Evolutionary conservation across 805 yeast species (phyloP).

Genomic region (Starmera amethionina): DNA sequence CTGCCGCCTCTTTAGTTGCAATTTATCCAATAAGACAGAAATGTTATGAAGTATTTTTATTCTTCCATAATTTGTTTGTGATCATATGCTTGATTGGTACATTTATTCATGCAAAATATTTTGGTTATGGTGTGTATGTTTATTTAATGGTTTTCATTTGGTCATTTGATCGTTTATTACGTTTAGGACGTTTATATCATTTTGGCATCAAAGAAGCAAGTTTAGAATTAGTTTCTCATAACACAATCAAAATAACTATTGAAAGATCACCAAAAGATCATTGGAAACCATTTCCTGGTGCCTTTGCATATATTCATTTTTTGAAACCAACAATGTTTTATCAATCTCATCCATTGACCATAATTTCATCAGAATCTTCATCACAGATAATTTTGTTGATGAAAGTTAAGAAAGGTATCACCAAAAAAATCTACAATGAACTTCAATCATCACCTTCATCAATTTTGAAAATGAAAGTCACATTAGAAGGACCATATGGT

Average conservation of each 20-base stretch:
- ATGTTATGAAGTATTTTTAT: slow-evolving; percentile 52
- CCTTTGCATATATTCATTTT: slow-evolving; percentile 48
- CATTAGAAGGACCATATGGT: slow-evolving; percentile 61
- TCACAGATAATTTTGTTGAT: too few relatives aligned
- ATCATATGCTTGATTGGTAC: slow-evolving; percentile 40
- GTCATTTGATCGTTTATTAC: slow-evolving; percentile 37
- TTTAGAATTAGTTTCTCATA: slow-evolving; percentile 23
- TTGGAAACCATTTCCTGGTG: slow-evolving; percentile 47
- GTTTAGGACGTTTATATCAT: slow-evolving; percentile 26
- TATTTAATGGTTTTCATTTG: slow-evolving; percentile 23
- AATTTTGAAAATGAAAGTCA: slow-evolving; percentile 22
- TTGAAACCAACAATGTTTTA: slow-evolving; percentile 41
- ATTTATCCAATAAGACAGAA: slow-evolving; percentile 37
- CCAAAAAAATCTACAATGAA: slow-evolving; percentile 29
- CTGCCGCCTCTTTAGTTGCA: slow-evolving; percentile 9
- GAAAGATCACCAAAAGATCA: slow-evolving; percentile 26
- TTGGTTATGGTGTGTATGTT: slow-evolving; percentile 37
- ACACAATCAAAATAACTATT: slow-evolving; percentile 33
- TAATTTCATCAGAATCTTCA: slow-evolving; percentile 7
- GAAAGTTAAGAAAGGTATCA: slow-evolving; percentile 40
- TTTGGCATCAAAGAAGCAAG: slow-evolving; percentile 13
- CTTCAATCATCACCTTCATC: slow-evolving; percentile 15
- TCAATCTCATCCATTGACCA: slow-evolving; percentile 72
- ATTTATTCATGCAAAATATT: slow-evolving; percentile 47
- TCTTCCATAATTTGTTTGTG: slow-evolving; percentile 49